Conservation (phyloP, 768 basidiomycete genomes). For the Sutorius australiensis region DNA sequence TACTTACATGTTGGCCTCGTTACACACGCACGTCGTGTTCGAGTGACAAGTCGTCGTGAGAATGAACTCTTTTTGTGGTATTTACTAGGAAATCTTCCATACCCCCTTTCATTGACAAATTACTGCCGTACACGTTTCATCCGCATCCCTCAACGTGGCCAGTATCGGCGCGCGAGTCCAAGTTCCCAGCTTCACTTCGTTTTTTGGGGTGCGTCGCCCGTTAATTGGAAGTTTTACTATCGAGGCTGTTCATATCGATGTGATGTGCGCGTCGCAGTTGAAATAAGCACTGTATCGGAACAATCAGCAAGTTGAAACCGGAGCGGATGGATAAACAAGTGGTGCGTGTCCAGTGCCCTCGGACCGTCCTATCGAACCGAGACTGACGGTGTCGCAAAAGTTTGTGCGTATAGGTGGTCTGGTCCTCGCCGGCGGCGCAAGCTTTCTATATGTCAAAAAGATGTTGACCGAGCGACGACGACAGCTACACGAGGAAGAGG, state of each 20-base stretch:
- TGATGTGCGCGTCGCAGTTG: background rate
- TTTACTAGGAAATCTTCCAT: background rate
- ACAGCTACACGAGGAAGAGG: conserved; percentile 18
- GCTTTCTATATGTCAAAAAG: conserved; percentile 32
- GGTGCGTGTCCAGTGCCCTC: conserved; percentile 10
- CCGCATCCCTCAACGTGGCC: background rate
- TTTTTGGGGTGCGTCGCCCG: conserved; percentile 9
- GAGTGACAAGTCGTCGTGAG: conserved; percentile 8
- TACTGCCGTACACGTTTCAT: conserved; percentile 9
- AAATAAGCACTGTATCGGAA: conserved; percentile 2
- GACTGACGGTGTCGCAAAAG: conserved; percentile 6
- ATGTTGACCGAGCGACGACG: conserved; percentile 25
- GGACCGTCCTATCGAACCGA: background rate
- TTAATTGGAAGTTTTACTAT: conserved; percentile 2
- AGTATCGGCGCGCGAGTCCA: background rate
- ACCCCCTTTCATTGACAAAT: background rate
- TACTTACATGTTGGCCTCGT: background rate
- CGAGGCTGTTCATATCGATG: background rate
- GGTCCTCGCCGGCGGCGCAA: conserved; percentile 26
- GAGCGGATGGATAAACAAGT: conserved; percentile 15
- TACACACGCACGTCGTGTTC: background rate
- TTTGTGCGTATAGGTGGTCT: conserved; percentile 25
- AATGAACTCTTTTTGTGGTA: conserved; percentile 3
- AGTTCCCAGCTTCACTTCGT: conserved; percentile 14
- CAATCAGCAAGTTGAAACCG: background rate